Evolutionary conservation across 1,284 basidiomycete genomes (phyloP).

Genomic region (Macrocystidia cucumis): DNA sequence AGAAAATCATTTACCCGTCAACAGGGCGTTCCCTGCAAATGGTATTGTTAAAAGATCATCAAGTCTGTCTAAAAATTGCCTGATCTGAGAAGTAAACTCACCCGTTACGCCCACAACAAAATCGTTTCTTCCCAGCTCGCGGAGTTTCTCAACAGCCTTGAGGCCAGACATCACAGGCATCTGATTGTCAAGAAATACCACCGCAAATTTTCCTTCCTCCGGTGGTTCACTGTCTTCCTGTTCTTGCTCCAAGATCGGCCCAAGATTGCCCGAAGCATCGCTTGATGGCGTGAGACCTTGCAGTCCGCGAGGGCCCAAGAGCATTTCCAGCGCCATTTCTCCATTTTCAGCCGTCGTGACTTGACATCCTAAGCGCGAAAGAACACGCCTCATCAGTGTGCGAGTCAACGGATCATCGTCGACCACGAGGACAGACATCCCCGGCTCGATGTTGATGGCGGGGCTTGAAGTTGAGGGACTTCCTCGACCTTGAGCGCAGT

Average conservation of each 20-base stretch:
- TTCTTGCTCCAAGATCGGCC: slow-evolving; percentile 25
- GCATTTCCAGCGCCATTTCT: slow-evolving; percentile 69
- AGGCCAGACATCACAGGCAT: slow-evolving; percentile 82
- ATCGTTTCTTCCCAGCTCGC: slow-evolving; percentile 59
- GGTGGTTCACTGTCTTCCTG: slow-evolving; percentile 8
- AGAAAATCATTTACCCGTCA: slow-evolving; percentile 32
- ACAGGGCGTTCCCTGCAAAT: slow-evolving; percentile 33
- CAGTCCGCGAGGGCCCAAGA: slow-evolving; percentile 34
- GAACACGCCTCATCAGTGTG: slow-evolving; percentile 75
- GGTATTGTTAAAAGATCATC: slow-evolving; percentile 6
- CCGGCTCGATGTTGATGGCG: slow-evolving; percentile 27
- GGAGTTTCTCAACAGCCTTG: slow-evolving; percentile 58
- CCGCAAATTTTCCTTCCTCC: slow-evolving; percentile 44
- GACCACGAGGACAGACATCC: slow-evolving; percentile 61
- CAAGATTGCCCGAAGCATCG: slow-evolving; percentile 21
- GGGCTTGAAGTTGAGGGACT: slow-evolving; percentile 25
- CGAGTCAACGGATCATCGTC: slow-evolving; percentile 78
- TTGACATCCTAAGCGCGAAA: slow-evolving; percentile 70
- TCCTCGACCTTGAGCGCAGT: slow-evolving; percentile 21
- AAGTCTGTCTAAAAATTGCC: too few relatives aligned
- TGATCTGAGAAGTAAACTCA: slow-evolving; percentile 20
- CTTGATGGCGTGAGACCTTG: slow-evolving; percentile 23
- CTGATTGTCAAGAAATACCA: slow-evolving; percentile 84
- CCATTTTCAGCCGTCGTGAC: slow-evolving; percentile 87
- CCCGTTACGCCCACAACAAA: slow-evolving; percentile 78